Percentiles rank a stretch among this genome's conserved stretches.
Evolutionary conservation across 202 grass and related monocot species (phyloP).

Genomic region (Digitaria exilis): DNA sequence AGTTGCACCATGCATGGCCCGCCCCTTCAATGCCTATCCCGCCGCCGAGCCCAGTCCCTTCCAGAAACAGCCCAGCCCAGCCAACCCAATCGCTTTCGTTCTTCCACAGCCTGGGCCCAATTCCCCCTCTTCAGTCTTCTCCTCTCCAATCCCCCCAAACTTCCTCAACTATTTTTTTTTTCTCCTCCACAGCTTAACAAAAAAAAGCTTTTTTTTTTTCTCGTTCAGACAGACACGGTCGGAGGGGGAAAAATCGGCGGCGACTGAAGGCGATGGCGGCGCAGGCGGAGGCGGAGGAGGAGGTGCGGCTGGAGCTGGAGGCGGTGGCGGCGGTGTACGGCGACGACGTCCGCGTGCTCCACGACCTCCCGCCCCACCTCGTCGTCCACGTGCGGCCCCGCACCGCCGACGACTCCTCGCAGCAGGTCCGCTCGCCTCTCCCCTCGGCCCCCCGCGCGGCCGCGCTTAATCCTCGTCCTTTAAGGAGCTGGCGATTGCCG

Average conservation of each 20-base stretch:
- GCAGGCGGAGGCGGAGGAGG: slow-evolving; percentile 61
- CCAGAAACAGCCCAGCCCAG: too few relatives aligned
- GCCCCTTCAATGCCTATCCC: too few relatives aligned
- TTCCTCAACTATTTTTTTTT: too few relatives aligned
- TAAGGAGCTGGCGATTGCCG: background rate
- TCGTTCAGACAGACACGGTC: background rate
- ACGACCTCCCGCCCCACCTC: slow-evolving; percentile 72
- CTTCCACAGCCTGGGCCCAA: too few relatives aligned
- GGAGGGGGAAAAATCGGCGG: background rate
- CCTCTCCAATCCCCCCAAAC: too few relatives aligned
- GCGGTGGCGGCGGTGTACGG: slow-evolving; percentile 76
- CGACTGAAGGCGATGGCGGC: slow-evolving; percentile 35
- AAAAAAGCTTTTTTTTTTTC: background rate
- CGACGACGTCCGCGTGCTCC: slow-evolving; percentile 72
- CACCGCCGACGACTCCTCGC: slow-evolving; percentile 87
- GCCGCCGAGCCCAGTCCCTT: too few relatives aligned
- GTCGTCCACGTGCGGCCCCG: slow-evolving; percentile 68
- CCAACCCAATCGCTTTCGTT: too few relatives aligned
- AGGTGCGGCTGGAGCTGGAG: slow-evolving; percentile 78
- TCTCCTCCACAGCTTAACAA: too few relatives aligned
- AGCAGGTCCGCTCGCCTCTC: slow-evolving; percentile 51
- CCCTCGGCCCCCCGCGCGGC: background rate
- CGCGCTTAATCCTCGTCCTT: background rate
- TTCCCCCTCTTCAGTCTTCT: too few relatives aligned
- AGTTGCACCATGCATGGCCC: too few relatives aligned